Evolutionary conservation across 2,329 filamentous ascomycete genomes (phyloP).

Genomic region (Hymenoscyphus scutula): DNA sequence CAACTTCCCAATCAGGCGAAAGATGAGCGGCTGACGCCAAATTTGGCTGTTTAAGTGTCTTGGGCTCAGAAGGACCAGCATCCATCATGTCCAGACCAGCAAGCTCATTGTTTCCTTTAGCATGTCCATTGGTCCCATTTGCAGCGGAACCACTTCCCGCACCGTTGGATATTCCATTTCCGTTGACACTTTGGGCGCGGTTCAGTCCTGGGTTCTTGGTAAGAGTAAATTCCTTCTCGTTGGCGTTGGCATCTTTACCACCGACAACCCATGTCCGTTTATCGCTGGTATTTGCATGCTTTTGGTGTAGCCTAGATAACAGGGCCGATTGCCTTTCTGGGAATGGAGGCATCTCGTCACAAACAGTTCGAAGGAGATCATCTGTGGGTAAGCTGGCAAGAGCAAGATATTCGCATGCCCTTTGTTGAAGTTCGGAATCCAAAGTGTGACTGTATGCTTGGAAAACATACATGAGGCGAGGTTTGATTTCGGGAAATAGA

Average conservation of each 20-base stretch:
- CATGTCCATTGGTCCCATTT: slow-evolving; percentile 51
- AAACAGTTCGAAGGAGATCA: slow-evolving; percentile 87
- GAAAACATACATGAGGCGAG: slow-evolving; percentile 88
- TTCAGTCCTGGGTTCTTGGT: slow-evolving; percentile 80
- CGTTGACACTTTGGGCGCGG: slow-evolving; percentile 72
- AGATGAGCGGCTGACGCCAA: slow-evolving; percentile 89
- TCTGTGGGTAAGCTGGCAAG: slow-evolving; percentile 84
- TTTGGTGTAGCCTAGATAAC: slow-evolving; percentile 88
- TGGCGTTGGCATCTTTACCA: slow-evolving; percentile 87
- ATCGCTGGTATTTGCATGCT: slow-evolving; percentile 88
- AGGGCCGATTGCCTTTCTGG: slow-evolving; percentile 91
- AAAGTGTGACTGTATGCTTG: slow-evolving; percentile 89
- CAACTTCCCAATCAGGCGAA: slow-evolving; percentile 90
- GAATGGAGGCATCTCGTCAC: slow-evolving; percentile 98
- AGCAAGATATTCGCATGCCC: slow-evolving; percentile 91
- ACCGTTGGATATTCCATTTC: slow-evolving; percentile 42
- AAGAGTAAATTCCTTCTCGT: slow-evolving; percentile 75
- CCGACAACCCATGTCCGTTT: slow-evolving; percentile 98
- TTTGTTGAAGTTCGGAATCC: slow-evolving; percentile 92
- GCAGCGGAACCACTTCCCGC: slow-evolving; percentile 39
- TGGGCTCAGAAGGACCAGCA: slow-evolving; percentile 54
- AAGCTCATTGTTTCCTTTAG: slow-evolving; percentile 62
- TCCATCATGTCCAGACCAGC: slow-evolving; percentile 77
- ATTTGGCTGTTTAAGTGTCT: slow-evolving; percentile 67
- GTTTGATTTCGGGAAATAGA: slow-evolving; percentile 96